Evolutionary conservation across 1,284 basidiomycete species (phyloP).

Genomic region (Trichosporon sp.): DNA sequence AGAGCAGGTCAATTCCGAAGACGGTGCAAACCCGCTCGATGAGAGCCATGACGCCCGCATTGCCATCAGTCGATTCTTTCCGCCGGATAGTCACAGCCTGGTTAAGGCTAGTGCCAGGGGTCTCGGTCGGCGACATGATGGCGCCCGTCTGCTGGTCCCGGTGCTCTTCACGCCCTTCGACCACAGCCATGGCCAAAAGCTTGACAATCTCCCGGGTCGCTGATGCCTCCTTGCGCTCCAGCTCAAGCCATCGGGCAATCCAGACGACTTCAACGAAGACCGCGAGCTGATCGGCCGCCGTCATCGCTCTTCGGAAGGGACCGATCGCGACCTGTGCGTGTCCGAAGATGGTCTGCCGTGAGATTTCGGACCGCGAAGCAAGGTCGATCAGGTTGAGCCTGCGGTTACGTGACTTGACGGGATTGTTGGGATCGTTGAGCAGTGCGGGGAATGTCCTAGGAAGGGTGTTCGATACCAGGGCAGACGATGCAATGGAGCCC

Average conservation of each 20-base stretch:
- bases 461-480: constrained; percentile 61
- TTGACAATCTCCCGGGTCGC: constrained; percentile 77
- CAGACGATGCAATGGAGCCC: constrained; percentile 71
- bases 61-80: constrained; percentile 69
- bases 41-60: constrained; percentile 67
- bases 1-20: constrained; percentile 29
- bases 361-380: constrained; percentile 62
- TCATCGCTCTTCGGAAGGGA: constrained; percentile 77
- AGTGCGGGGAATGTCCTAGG: constrained; percentile 50
- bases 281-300: constrained; percentile 65
- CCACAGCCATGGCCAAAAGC: constrained; percentile 70
- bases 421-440: constrained; percentile 10
- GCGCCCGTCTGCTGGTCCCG: constrained; percentile 2
- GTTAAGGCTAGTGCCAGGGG: neutral
- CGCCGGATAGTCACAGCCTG: constrained; percentile 59
- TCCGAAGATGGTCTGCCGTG: constrained; percentile 62
- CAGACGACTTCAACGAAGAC: constrained; percentile 66
- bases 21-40: constrained; percentile 68
- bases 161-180: constrained; percentile 48
- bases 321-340: constrained; percentile 68
- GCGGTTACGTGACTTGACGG: constrained; percentile 45
- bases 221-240: constrained; percentile 77
- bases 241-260: constrained; percentile 70
- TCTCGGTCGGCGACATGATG: neutral
- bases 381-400: constrained; percentile 58